Evolutionary conservation across 345 rosid species (phyloP).

Genomic region (Carallia pectinifolia): DNA sequence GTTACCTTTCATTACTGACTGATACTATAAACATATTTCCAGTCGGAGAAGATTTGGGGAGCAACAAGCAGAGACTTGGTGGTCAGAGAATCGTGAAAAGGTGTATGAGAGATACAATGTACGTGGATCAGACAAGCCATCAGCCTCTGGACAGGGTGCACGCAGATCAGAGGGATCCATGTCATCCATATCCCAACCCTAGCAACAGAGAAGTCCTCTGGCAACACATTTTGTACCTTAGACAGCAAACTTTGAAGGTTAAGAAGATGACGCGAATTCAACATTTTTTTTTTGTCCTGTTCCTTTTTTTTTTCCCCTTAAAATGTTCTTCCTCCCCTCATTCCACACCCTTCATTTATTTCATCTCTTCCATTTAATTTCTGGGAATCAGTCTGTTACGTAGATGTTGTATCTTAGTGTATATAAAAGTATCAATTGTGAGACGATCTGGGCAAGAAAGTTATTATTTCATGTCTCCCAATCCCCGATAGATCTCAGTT

Average conservation of each 20-base stretch:
- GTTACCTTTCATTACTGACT: background rate
- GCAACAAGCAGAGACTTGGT: constrained; percentile 95
- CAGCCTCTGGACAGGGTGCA: constrained; percentile 49
- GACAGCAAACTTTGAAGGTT: constrained; percentile 1
- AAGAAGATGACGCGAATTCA: constrained; percentile 10
- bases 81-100: constrained; percentile 96
- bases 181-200: constrained; percentile 48
- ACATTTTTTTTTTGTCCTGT: constrained; percentile 12
- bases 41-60: constrained; percentile 92
- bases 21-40: constrained; percentile 23
- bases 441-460: constrained; percentile 25
- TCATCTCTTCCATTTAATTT: constrained; percentile 28
- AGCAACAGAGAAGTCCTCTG: constrained; percentile 19
- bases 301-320: constrained; percentile 1
- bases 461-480: constrained; percentile 21
- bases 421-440: constrained; percentile 41
- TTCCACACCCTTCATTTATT: constrained; percentile 21
- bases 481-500: background rate
- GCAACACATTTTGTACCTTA: constrained; percentile 21
- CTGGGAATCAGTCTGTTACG: constrained; percentile 30
- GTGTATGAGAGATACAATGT: constrained; percentile 88
- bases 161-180: constrained; percentile 57
- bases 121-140: constrained; percentile 69
- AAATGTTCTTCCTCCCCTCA: constrained; percentile 6
- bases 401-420: constrained; percentile 48